Conservation (phyloP, 208 protist genomes). For the Acanthamoeba castellanii region DNA sequence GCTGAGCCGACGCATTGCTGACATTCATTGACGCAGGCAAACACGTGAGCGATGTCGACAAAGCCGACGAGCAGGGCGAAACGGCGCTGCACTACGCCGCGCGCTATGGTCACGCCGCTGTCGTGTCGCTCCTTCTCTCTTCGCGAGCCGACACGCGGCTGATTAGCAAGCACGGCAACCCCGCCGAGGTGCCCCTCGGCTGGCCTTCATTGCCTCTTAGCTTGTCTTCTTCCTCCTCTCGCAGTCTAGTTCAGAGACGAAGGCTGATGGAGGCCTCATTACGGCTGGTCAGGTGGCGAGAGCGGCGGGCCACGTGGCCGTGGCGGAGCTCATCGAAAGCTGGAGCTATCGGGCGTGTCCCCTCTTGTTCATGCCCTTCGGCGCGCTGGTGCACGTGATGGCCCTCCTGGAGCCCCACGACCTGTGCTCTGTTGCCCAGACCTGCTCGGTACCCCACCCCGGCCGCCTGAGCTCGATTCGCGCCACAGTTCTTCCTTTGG, state of each 20-base stretch:
- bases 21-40: neutral
- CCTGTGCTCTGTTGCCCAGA: neutral
- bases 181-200: neutral
- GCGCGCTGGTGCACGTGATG: neutral
- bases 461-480: neutral
- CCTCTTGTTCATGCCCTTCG: neutral
- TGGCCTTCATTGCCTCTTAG: neutral
- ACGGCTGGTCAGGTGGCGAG: neutral
- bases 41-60: neutral
- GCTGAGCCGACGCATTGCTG: neutral
- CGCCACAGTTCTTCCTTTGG: too few relatives aligned
- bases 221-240: neutral
- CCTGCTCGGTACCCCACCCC: neutral
- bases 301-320: neutral
- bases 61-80: neutral
- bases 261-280: neutral
- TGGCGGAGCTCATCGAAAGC: neutral
- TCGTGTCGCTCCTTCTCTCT: conserved; percentile 4
- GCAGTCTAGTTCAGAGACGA: too few relatives aligned
- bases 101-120: neutral
- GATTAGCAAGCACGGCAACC: neutral
- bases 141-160: neutral
- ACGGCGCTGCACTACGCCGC: conserved; percentile 10
- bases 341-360: neutral
- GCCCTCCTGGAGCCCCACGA: neutral